These are phyloP conservation scores for Pleurotus salmoneostramineus DNA, from an alignment of 768 basidiomycete genomes.

Conservation along the genomic window DNA sequence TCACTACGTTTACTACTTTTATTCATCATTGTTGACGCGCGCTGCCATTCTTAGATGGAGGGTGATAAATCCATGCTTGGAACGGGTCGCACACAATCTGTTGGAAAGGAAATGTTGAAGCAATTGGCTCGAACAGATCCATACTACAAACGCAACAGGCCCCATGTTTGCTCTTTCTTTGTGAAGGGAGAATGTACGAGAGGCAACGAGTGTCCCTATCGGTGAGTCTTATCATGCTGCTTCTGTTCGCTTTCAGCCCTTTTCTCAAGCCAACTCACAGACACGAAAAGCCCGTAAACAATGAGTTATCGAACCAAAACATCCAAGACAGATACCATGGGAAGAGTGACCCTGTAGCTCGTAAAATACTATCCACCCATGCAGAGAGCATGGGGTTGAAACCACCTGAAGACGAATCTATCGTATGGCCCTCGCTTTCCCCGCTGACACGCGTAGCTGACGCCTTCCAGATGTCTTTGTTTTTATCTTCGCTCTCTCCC, in stretches of 20 bases:
- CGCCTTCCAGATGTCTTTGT: conserved; percentile 87
- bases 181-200: conserved; percentile 93
- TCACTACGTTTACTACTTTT: conserved; percentile 8
- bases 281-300: conserved; percentile 85
- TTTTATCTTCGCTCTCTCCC: conserved; percentile 71
- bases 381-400: conserved; percentile 81
- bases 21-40: conserved; percentile 4
- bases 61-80: conserved; percentile 66
- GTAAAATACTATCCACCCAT: conserved; percentile 78
- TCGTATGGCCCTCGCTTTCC: conserved; percentile 67
- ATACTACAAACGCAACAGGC: conserved; percentile 94
- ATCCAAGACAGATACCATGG: conserved; percentile 95
- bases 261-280: conserved; percentile 29
- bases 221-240: conserved; percentile 1
- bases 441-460: too few species aligned
- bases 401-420: conserved; percentile 82
- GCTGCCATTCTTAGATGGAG: conserved; percentile 45
- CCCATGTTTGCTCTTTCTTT: conserved; percentile 93
- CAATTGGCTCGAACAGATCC: conserved; percentile 92
- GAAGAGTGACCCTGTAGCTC: conserved; percentile 88
- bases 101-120: conserved; percentile 96
- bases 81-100: conserved; percentile 60
- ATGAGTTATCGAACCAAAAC: conserved; percentile 86
- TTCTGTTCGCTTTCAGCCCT: not conserved
- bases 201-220: conserved; percentile 87